A percentile compares a stretch with the other conserved stretches of the same genome.
Conservation (phyloP, 345 rosid species). For the Cochlearia excelsa region DNA sequence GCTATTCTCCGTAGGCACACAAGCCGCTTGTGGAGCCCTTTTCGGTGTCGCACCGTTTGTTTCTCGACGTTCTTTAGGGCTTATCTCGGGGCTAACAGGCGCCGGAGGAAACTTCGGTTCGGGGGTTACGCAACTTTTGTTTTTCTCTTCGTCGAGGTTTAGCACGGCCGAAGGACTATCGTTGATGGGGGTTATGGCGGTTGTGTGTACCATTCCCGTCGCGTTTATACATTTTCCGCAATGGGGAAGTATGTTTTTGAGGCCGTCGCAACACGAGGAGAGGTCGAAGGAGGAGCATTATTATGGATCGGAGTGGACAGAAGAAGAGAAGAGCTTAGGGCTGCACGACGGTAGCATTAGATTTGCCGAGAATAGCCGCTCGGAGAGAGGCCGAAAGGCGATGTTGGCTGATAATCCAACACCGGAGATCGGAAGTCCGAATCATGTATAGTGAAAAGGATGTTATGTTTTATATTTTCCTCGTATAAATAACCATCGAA, state of each 20-base stretch:
- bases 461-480: neutral
- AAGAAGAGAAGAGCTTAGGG: constrained; percentile 62
- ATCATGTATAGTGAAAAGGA: constrained; percentile 42
- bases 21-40: constrained; percentile 86
- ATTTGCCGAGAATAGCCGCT: constrained; percentile 67
- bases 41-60: constrained; percentile 79
- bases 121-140: constrained; percentile 66
- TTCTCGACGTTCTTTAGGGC: constrained; percentile 67
- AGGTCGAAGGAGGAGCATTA: constrained; percentile 63
- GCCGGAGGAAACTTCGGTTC: constrained; percentile 87
- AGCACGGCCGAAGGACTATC: constrained; percentile 55
- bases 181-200: constrained; percentile 71
- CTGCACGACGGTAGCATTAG: constrained; percentile 60
- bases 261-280: constrained; percentile 43
- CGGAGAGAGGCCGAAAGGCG: constrained; percentile 64
- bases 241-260: constrained; percentile 78
- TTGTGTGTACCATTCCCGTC: constrained; percentile 60
- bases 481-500: constrained; percentile 22
- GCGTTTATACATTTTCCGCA: constrained; percentile 71
- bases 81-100: constrained; percentile 69
- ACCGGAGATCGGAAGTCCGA: constrained; percentile 49
- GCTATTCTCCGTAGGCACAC: constrained; percentile 70
- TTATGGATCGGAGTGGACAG: constrained; percentile 60
- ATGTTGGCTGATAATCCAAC: constrained; percentile 42
- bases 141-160: constrained; percentile 56